A percentile compares a stretch with the other conserved stretches of the same genome.
Evolutionary conservation across 345 rosid species (phyloP).

Genomic region (Erodium maritimum): DNA sequence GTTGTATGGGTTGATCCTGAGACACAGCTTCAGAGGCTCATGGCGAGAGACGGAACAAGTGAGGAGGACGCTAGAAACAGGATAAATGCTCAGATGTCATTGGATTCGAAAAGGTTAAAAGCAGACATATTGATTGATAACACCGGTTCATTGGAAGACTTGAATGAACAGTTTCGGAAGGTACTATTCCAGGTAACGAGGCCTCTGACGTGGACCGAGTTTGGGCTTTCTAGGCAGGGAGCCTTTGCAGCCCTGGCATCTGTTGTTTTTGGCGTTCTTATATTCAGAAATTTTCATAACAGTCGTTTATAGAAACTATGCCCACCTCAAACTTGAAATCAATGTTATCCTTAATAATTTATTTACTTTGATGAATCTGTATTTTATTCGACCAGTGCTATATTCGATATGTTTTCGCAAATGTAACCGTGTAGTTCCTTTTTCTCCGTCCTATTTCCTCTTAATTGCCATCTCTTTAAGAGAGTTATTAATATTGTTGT

Average conservation of each 20-base stretch:
- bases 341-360: neutral
- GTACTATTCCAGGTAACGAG: slow-evolving; percentile 40
- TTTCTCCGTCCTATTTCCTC: neutral
- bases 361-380: neutral
- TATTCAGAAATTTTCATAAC: slow-evolving; percentile 23
- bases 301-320: slow-evolving; percentile 1
- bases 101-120: slow-evolving; percentile 51
- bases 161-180: slow-evolving; percentile 43
- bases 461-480: neutral
- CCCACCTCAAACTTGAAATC: slow-evolving; percentile 3
- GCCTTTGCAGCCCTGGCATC: slow-evolving; percentile 40
- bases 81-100: slow-evolving; percentile 67
- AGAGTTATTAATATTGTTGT: too few relatives aligned
- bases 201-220: slow-evolving; percentile 76
- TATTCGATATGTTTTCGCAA: neutral
- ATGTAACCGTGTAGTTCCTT: too few relatives aligned
- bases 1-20: slow-evolving; percentile 69
- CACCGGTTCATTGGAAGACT: slow-evolving; percentile 52
- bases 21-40: slow-evolving; percentile 61
- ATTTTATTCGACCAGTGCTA: neutral
- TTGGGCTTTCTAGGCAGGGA: slow-evolving; percentile 77
- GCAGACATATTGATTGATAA: slow-evolving; percentile 85
- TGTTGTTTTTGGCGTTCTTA: slow-evolving; percentile 31
- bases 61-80: slow-evolving; percentile 76
- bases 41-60: slow-evolving; percentile 46